Conservation (phyloP, 495 filamentous ascomycete species). For the Margaritispora aquatica region DNA sequence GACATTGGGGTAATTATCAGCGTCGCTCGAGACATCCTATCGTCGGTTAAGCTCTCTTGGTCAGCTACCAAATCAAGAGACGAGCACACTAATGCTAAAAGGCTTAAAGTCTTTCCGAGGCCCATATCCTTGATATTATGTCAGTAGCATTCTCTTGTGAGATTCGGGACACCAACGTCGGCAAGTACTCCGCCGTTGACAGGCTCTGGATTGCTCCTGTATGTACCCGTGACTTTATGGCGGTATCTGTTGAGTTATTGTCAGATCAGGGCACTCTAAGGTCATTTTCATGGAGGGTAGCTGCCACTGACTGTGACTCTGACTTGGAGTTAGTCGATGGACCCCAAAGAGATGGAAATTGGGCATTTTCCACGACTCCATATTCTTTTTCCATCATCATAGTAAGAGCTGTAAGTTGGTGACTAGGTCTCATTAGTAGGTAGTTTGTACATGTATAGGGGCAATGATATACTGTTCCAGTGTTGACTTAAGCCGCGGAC, state of each 20-base stretch:
- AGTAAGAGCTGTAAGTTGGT: constrained; percentile 18
- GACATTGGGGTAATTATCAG: constrained; percentile 4
- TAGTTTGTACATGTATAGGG: not conserved
- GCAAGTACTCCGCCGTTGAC: constrained; percentile 27
- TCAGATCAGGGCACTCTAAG: not conserved
- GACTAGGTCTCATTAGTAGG: constrained; percentile 5
- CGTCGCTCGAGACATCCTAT: not conserved
- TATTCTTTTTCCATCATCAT: constrained; percentile 28
- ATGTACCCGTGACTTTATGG: constrained; percentile 14
- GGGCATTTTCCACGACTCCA: constrained; percentile 5
- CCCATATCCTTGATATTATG: constrained; percentile 28
- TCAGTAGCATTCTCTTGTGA: not conserved
- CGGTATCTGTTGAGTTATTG: constrained; percentile 8
- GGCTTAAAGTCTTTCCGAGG: constrained; percentile 26
- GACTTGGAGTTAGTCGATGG: not conserved
- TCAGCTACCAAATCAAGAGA: constrained; percentile 15
- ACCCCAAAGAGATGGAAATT: constrained; percentile 19
- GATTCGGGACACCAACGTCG: constrained; percentile 17
- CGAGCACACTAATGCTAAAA: constrained; percentile 19
- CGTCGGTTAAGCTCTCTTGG: not conserved
- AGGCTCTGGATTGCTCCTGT: constrained; percentile 10
- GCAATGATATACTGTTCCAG: not conserved
- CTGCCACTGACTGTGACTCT: too few species aligned
- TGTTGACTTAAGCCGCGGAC: not conserved
- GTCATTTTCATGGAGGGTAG: too few species aligned